A percentile compares a stretch with the other conserved stretches of the same genome.
phyloP scores from a whole-genome alignment of 202 grass and related monocot species.

The Musa balbisiana region DNA sequence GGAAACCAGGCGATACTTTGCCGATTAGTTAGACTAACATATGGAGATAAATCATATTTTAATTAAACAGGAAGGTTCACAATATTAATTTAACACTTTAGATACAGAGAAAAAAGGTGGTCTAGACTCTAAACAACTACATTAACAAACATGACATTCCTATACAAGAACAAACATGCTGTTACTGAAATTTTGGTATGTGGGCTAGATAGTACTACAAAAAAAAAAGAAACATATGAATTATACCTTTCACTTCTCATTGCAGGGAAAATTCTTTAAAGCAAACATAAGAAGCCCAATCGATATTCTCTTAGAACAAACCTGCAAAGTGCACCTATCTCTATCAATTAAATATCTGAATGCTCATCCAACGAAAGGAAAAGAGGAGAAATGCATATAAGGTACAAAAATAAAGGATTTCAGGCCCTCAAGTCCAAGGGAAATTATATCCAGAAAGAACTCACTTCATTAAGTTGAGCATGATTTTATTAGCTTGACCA shows the following conservation, averaged over 20 bases:
- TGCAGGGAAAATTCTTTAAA: slow-evolving; percentile 4
- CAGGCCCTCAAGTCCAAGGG: neutral
- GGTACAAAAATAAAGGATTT: neutral
- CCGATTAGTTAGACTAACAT: neutral
- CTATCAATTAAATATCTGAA: neutral
- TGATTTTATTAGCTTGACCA: neutral
- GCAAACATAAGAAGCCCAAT: neutral
- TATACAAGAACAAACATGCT: neutral
- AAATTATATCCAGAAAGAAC: neutral
- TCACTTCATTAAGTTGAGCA: neutral
- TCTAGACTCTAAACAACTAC: neutral
- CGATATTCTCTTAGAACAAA: slow-evolving; percentile 1
- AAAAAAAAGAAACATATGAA: neutral
- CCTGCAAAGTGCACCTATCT: neutral
- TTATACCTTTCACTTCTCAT: neutral
- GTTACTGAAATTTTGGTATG: neutral
- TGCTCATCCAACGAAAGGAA: neutral
- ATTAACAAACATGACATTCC: neutral
- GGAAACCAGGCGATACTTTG: neutral
- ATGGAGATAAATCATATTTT: neutral
- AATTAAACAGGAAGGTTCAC: neutral
- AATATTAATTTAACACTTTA: neutral
- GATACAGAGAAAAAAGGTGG: neutral
- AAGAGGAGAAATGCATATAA: neutral
- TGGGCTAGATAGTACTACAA: neutral